These are phyloP conservation scores for Spinacia oleracea DNA, from an alignment of 179 eudicot genomes.

Conservation along the genomic window DNA sequence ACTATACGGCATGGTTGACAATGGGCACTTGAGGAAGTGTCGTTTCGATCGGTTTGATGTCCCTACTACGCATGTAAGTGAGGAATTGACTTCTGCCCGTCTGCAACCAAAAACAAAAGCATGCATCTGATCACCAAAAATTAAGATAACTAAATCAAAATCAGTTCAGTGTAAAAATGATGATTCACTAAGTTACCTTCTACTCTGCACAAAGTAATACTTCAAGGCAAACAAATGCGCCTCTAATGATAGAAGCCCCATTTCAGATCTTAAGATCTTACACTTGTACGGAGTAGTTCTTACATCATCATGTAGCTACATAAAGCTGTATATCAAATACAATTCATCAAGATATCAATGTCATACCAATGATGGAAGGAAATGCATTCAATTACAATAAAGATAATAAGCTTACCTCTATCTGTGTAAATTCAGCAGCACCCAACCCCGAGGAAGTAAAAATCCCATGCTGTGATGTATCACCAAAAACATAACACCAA, in stretches of 20 bases:
- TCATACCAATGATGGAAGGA: no score
- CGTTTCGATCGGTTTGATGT: constrained; percentile 50
- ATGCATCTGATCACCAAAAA: no score
- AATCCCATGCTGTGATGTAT: no score
- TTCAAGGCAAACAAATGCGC: background rate
- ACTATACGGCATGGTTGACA: background rate
- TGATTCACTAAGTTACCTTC: background rate
- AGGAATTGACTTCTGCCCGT: constrained; percentile 74
- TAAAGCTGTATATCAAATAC: no score
- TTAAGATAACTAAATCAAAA: background rate
- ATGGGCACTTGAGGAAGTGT: background rate
- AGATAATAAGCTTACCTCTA: constrained; percentile 58
- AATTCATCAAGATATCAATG: no score
- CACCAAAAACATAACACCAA: no score
- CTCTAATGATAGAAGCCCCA: background rate
- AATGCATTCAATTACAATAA: no score
- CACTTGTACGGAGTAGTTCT: no score
- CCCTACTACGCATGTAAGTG: constrained; percentile 68
- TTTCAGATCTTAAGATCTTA: background rate
- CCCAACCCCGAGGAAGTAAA: no score
- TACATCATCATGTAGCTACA: background rate
- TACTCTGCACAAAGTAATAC: no score
- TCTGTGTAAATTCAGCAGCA: constrained; percentile 71
- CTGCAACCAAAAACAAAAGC: constrained; percentile 31
- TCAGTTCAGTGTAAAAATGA: background rate